phyloP scores from a whole-genome alignment of 2,329 filamentous ascomycete species.

The Penicillium freii region DNA sequence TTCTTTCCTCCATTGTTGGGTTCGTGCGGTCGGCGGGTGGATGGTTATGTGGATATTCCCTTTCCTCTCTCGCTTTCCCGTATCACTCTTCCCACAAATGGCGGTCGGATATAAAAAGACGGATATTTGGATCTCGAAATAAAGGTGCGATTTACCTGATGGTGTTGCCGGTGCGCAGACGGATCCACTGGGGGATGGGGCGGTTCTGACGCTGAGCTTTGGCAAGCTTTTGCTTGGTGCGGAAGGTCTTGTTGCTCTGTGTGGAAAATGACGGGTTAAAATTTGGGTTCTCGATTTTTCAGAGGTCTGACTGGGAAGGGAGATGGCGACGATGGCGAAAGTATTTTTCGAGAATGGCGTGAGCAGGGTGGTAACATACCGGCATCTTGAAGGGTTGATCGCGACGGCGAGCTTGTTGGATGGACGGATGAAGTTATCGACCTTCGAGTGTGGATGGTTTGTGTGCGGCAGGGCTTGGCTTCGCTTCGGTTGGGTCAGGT shows the following conservation, averaged over 20 bases:
- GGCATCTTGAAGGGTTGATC: conserved; percentile 55
- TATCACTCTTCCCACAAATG: conserved; percentile 1
- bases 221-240: conserved; percentile 99
- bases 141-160: conserved; percentile 74
- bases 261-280: conserved; percentile 19
- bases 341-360: conserved; percentile 5
- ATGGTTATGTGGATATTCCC: background rate
- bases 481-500: conserved; percentile 41
- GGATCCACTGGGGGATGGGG: conserved; percentile 99
- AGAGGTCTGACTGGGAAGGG: conserved; percentile 1
- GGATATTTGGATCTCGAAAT: conserved; percentile 5
- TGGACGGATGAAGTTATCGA: conserved; percentile 38
- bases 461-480: conserved; percentile 45
- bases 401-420: conserved; percentile 41
- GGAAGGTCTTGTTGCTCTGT: conserved; percentile 99
- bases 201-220: conserved; percentile 99
- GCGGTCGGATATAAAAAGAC: background rate
- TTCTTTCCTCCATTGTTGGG: conserved; percentile 1
- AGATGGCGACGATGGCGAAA: conserved; percentile 3
- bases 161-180: conserved; percentile 96
- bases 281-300: background rate
- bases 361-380: conserved; percentile 40
- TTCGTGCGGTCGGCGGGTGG: conserved; percentile 3
- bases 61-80: conserved; percentile 3
- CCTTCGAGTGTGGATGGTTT: conserved; percentile 36